Evolutionary conservation across 129 eudicot species (phyloP).

Genomic region (Saussurea involucrata): DNA sequence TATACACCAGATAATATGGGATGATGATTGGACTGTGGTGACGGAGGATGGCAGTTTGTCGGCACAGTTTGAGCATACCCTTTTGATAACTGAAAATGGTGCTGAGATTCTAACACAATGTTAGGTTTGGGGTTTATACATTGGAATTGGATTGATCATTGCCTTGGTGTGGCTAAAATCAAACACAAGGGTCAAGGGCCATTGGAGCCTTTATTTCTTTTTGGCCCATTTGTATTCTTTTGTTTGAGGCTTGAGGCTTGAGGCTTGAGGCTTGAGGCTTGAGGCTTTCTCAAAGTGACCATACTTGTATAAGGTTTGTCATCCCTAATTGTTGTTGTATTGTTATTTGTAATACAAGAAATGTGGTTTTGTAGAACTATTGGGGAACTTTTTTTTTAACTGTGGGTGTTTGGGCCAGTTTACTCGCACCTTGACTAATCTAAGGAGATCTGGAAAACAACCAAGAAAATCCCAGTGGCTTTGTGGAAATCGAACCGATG

Average conservation of each 20-base stretch:
- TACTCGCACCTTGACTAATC: too few species aligned
- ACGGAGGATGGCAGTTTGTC: conserved; percentile 73
- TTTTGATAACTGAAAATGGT: conserved; percentile 60
- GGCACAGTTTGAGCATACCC: conserved; percentile 78
- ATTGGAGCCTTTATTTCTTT: not conserved
- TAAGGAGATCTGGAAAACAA: too few species aligned
- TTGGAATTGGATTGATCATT: not conserved
- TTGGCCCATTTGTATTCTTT: not conserved
- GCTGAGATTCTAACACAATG: conserved; percentile 72
- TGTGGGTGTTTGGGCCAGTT: too few species aligned
- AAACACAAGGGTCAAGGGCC: not conserved
- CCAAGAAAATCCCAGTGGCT: too few species aligned
- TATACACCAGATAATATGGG: conserved; percentile 60
- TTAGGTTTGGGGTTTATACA: conserved; percentile 3
- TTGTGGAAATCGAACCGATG: too few species aligned
- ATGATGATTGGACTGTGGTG: conserved; percentile 75
- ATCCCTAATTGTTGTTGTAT: not conserved
- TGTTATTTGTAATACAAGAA: not conserved
- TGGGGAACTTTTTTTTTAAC: not conserved
- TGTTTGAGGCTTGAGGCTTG: too few species aligned
- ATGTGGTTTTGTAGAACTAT: not conserved
- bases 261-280: too few species aligned
- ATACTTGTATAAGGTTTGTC: not conserved
- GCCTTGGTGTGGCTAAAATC: not conserved
- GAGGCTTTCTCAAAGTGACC: too few species aligned